A percentile compares a stretch with the other conserved stretches of the same genome.
phyloP scores from a whole-genome alignment of 257 asterid genomes.

The Leptodermis oblonga region DNA sequence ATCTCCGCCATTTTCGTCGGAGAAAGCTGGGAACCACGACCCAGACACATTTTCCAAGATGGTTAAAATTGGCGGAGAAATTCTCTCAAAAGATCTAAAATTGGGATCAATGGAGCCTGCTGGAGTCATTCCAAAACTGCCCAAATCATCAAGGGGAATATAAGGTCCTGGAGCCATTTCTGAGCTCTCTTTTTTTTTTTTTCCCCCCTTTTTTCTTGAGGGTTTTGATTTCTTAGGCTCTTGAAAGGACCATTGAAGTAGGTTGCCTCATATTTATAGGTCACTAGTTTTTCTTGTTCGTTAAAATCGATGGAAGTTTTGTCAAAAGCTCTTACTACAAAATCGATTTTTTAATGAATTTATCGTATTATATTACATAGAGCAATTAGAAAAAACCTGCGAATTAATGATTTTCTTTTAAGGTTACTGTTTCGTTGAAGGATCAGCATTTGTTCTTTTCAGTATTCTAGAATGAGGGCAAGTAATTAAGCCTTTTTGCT shows the following conservation, averaged over 20 bases:
- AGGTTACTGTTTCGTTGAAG: slow-evolving; percentile 8
- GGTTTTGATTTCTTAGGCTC: slow-evolving; percentile 31
- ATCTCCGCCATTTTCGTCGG: slow-evolving; percentile 37
- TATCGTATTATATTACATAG: slow-evolving; percentile 2
- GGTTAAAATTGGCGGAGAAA: slow-evolving; percentile 23
- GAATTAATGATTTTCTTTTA: background rate
- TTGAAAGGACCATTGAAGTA: slow-evolving; percentile 56
- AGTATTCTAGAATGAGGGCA: slow-evolving; percentile 1
- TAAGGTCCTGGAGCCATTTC: slow-evolving; percentile 37
- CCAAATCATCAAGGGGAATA: slow-evolving; percentile 28
- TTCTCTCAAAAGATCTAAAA: slow-evolving; percentile 10
- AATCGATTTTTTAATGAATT: background rate
- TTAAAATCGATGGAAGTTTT: background rate
- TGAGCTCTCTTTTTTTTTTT: background rate
- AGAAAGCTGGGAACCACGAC: slow-evolving; percentile 32
- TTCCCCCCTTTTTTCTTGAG: slow-evolving; percentile 10
- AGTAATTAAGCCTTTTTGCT: too few relatives aligned
- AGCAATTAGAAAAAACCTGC: slow-evolving; percentile 10
- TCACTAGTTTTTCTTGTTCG: slow-evolving; percentile 15
- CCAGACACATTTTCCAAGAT: slow-evolving; percentile 26
- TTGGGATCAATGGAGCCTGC: slow-evolving; percentile 7
- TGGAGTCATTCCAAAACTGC: slow-evolving; percentile 5
- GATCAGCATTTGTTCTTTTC: slow-evolving; percentile 1
- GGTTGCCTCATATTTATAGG: slow-evolving; percentile 32
- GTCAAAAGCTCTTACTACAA: slow-evolving; percentile 3